phyloP scores from a whole-genome alignment of 2,329 filamentous ascomycete species.

The Fusarium tupiense region DNA sequence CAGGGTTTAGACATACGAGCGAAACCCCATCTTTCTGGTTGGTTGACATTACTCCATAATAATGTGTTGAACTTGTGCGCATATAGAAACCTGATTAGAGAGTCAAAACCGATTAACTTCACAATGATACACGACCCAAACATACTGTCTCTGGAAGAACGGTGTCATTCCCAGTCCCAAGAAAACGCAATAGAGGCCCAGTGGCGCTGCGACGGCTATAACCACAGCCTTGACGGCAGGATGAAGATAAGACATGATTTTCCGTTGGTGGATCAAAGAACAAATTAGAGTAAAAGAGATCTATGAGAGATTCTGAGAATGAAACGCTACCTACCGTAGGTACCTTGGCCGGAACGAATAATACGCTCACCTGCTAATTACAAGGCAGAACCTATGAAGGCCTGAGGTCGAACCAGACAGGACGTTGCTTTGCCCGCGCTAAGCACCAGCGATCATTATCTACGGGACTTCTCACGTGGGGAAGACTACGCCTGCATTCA shows the following conservation, averaged over 20 bases:
- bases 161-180: conserved; percentile 74
- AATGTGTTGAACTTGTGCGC: conserved; percentile 80
- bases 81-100: conserved; percentile 75
- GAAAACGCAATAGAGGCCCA: conserved; percentile 73
- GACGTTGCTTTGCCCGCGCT: conserved; percentile 35
- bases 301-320: not conserved
- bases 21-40: conserved; percentile 87
- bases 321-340: not conserved
- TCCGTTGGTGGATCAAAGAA: not conserved
- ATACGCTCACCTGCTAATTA: not conserved
- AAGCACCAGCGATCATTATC: conserved; percentile 30
- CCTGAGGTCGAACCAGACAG: conserved; percentile 41
- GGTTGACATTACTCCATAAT: conserved; percentile 76
- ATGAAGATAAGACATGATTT: conserved; percentile 37
- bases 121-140: conserved; percentile 7
- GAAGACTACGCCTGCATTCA: not conserved
- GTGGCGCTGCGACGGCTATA: conserved; percentile 65
- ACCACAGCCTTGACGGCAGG: conserved; percentile 47
- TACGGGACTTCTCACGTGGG: conserved; percentile 23
- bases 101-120: conserved; percentile 13
- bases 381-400: conserved; percentile 14
- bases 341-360: not conserved
- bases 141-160: conserved; percentile 81
- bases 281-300: not conserved
- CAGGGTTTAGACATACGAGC: conserved; percentile 65